Evolutionary conservation across 2,329 filamentous ascomycete species (phyloP), one percentile per base, ranked within the genome.

Genomic region (Dactylonectria macrodidyma): DNA sequence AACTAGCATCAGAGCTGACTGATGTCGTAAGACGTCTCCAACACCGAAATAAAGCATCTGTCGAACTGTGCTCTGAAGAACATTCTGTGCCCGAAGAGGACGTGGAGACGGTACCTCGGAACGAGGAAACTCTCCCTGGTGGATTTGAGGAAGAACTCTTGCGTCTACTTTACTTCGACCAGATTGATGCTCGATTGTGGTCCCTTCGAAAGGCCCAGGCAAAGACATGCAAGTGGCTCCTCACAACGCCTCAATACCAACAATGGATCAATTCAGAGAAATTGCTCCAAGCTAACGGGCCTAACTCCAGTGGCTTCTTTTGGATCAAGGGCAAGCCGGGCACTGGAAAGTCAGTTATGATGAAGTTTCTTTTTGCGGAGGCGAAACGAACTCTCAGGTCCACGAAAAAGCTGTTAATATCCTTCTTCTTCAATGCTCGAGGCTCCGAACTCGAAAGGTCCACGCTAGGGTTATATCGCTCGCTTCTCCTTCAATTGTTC

Each of bases 391-490:
- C 19, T 19, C 54, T 59, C 33, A 73, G 22, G 2, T 16, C 67
- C 19, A 9, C 24, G 16, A 38, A 67, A 0, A 57, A 19, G 19
- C 19, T 75, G 1, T 65, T 83, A 1, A 61, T 84, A 1, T 84
- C 80, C 1, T 87, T 86, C 73, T 88, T 87, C 76, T 87, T 87
- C 78, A 84, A 86, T 59, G 85, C 84, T 0, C 75, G 84, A 59
- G 85, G 85, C 0, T 73, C 77, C 0, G 34, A 74, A 6, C 72
- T 85, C 5, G 84, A 89, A 65, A 85, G 80, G 66, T 82, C 85
- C 0, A 79, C 79, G 0, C 16, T 77, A 0, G 87, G 87, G 4
- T 79, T 89, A 71, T 88, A 87, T 69, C 81, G 85, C 7, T 85
- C 85, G 0, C 69, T 89, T 6, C 66, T 89, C 0, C 71, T 76